Evolutionary conservation across 345 rosid genomes (phyloP), one percentile per base, ranked within the genome.

Genomic region (Eucalyptus sp.): DNA sequence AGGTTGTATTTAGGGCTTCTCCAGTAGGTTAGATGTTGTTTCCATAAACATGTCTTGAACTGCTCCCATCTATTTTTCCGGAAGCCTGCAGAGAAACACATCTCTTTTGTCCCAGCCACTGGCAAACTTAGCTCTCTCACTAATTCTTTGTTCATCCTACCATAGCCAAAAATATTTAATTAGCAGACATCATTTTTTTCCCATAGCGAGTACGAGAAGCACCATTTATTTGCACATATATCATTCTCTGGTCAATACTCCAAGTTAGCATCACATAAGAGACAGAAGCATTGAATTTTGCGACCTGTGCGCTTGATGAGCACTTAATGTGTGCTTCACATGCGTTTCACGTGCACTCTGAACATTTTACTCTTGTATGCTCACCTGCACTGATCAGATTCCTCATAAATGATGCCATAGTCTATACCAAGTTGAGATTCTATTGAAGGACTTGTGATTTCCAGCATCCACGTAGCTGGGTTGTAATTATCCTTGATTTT

Each of bases 381-480:
- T 54, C 24, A 90, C 89, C 68, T 84, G 89, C 54, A 66, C 16
- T 88, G 33, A 88, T 86, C 51, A 31, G 94, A 94, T 41, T 89
- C 86, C 37, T 80, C 92, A 87, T 92, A 93, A 58, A 92, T 37
- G n/a, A 24, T 46, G 44, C 90, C 89, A 87, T 90, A 94, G 81
- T 94, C 92, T 86, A 91, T 25, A 51, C 91, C 91, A 64, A 91
- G 90, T 62, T 48, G 90, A 71, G 89, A 88, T 88, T 95, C 96
- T 50, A 88, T 9, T 62, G 94, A 93, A 86, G 91, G 90, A 88
- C 91, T 90, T 54, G 97, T 93, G 89, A 93, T 90, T 43, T 95
- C 97, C 71, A 95, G 90, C 94, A 94, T 93, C 97, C 97, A 95
- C n/a, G 97, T 94, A 56, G 97, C 94, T 44, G 96, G 97, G 89